Percentiles rank a stretch among this genome's conserved stretches.
Evolutionary conservation across 1,284 basidiomycete genomes (phyloP).

Genomic region (Puccinia triticina): DNA sequence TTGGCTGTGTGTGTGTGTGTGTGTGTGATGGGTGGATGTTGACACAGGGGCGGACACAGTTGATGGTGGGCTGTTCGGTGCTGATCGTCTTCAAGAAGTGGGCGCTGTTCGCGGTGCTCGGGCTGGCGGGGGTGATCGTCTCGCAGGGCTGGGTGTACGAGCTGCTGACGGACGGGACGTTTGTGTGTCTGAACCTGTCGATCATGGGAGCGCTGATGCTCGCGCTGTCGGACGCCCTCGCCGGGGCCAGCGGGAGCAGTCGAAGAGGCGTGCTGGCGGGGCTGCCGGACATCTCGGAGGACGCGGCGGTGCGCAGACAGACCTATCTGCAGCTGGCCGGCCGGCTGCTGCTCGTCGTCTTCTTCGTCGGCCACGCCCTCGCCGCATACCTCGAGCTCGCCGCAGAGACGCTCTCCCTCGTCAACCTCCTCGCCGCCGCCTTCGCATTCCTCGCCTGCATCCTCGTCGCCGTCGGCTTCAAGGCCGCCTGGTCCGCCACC

Average conservation of each 20-base stretch:
- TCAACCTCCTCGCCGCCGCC: background rate
- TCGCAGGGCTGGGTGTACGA: slow-evolving; percentile 40
- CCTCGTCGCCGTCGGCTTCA: slow-evolving; percentile 38
- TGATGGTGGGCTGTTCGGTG: slow-evolving; percentile 42
- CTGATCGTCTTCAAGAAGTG: slow-evolving; percentile 40
- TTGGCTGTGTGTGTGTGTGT: no score
- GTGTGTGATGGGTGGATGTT: background rate
- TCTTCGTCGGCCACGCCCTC: slow-evolving; percentile 35
- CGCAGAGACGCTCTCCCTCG: background rate
- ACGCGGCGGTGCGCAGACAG: background rate
- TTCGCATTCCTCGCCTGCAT: slow-evolving; percentile 24
- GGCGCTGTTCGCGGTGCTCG: background rate
- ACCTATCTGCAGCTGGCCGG: slow-evolving; percentile 36
- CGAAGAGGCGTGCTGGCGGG: background rate
- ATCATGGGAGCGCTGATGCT: slow-evolving; percentile 32
- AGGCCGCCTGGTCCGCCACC: slow-evolving; percentile 31
- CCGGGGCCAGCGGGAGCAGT: background rate
- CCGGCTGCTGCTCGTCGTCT: slow-evolving; percentile 29
- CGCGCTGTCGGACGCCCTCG: slow-evolving; percentile 28
- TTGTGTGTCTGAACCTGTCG: slow-evolving; percentile 38
- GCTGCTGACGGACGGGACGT: slow-evolving; percentile 28
- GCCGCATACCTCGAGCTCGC: slow-evolving; percentile 5
- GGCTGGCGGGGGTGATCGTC: slow-evolving; percentile 10
- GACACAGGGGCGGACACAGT: slow-evolving; percentile 10
- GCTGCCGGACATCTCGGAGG: slow-evolving; percentile 14